Evolutionary conservation across 257 asterid genomes (phyloP).

Genomic region (Paulownia fortunei): DNA sequence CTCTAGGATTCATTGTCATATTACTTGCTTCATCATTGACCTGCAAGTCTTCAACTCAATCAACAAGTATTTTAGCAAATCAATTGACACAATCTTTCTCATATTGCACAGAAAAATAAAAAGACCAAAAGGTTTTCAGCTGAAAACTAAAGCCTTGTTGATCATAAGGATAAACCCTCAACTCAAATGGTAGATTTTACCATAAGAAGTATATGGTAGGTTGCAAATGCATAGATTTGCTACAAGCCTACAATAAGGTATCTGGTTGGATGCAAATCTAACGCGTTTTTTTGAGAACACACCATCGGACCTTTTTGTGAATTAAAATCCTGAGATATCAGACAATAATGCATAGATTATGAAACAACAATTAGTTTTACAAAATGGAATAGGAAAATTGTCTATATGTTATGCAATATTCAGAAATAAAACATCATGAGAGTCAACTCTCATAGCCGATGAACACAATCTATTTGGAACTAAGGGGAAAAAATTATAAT

Average conservation of each 20-base stretch:
- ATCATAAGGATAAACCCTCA: no score
- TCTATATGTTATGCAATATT: neutral
- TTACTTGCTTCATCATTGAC: conserved; percentile 4
- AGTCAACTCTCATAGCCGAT: neutral
- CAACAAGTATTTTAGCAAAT: neutral
- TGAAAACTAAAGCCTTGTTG: no score
- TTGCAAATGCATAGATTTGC: neutral
- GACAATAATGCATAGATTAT: neutral
- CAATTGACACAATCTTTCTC: neutral
- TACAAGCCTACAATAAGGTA: neutral
- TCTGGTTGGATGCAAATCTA: neutral
- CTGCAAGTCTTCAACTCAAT: conserved; percentile 35
- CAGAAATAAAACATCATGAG: neutral
- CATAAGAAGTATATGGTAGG: neutral
- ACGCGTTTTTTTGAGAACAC: neutral
- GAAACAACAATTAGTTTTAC: neutral
- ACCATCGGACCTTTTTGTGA: neutral
- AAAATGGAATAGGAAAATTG: neutral
- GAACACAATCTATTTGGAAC: neutral
- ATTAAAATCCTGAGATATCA: neutral
- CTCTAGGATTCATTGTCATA: conserved; percentile 54
- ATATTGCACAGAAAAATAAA: no score
- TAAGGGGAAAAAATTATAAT: neutral
- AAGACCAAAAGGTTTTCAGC: no score
- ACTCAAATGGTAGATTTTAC: no score